Evolutionary conservation across 768 basidiomycete species (phyloP).

Genomic region (Pleurotus citrinopileatus): DNA sequence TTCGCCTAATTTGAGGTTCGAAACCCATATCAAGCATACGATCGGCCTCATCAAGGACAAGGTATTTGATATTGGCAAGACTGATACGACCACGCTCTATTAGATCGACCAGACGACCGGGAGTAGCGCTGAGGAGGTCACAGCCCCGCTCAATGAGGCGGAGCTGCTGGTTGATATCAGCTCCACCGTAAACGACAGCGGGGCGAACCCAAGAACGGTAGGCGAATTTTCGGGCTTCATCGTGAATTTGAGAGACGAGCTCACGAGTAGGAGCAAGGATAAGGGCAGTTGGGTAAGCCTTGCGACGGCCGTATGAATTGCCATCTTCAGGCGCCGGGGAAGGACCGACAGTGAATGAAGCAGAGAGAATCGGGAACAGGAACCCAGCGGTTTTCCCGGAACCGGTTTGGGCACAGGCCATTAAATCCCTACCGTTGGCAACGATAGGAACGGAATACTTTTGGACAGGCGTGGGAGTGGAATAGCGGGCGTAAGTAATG

Average conservation of each 20-base stretch:
- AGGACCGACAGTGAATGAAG: constrained; percentile 85
- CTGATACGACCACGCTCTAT: constrained; percentile 98
- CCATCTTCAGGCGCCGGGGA: constrained; percentile 58
- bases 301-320: constrained; percentile 66
- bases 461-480: constrained; percentile 96
- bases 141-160: constrained; percentile 95
- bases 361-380: constrained; percentile 97
- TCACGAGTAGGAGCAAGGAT: constrained; percentile 98
- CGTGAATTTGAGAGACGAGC: constrained; percentile 98
- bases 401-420: constrained; percentile 98
- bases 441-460: constrained; percentile 99
- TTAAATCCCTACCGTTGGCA: constrained; percentile 81
- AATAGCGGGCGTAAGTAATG: constrained; percentile 89
- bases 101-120: constrained; percentile 95
- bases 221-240: constrained; percentile 97
- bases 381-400: constrained; percentile 99
- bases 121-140: constrained; percentile 95
- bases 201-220: constrained; percentile 99
- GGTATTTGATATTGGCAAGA: constrained; percentile 93
- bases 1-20: constrained; percentile 97
- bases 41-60: constrained; percentile 99
- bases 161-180: constrained; percentile 95
- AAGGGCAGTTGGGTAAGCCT: constrained; percentile 95
- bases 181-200: constrained; percentile 98
- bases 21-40: constrained; percentile 99